Evolutionary conservation across 306 rosid genomes (phyloP).

Genomic region (Alnus rubra): DNA sequence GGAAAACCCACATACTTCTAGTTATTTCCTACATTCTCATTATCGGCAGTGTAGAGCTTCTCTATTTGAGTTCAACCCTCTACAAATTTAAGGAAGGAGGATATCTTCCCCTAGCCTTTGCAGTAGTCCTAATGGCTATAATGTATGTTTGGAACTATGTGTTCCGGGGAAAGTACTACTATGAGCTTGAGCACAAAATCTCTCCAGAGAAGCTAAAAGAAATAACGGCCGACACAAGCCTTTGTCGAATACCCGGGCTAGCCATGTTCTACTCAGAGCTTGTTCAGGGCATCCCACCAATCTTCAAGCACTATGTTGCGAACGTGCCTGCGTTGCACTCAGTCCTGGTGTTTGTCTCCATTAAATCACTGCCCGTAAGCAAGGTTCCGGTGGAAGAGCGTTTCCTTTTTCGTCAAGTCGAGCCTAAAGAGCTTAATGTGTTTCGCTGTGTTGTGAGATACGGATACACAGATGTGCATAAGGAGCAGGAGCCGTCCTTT

Average conservation of each 20-base stretch:
- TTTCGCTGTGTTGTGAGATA: conserved; percentile 70
- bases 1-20: conserved; percentile 62
- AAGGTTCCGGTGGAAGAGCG: conserved; percentile 60
- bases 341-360: conserved; percentile 59
- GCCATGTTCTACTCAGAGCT: conserved; percentile 82
- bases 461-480: conserved; percentile 63
- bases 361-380: conserved; percentile 73
- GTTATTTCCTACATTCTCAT: conserved; percentile 46
- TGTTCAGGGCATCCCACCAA: conserved; percentile 89
- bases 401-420: conserved; percentile 55
- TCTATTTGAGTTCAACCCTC: conserved; percentile 70
- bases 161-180: conserved; percentile 56
- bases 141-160: conserved; percentile 82
- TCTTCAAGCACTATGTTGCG: conserved; percentile 62
- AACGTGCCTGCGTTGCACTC: conserved; percentile 75
- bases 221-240: conserved; percentile 12
- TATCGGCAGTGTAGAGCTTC: conserved; percentile 57
- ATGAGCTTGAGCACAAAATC: conserved; percentile 55
- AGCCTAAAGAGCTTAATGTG: conserved; percentile 53
- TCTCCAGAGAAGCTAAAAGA: conserved; percentile 51
- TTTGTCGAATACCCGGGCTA: conserved; percentile 52
- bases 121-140: conserved; percentile 46
- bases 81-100: conserved; percentile 89
- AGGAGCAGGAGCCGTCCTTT: conserved; percentile 54
- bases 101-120: conserved; percentile 77